Evolutionary conservation across 2,329 filamentous ascomycete genomes (phyloP), one percentile per base, ranked within the genome.

Genomic region (Phaeosphaeria sp.): DNA sequence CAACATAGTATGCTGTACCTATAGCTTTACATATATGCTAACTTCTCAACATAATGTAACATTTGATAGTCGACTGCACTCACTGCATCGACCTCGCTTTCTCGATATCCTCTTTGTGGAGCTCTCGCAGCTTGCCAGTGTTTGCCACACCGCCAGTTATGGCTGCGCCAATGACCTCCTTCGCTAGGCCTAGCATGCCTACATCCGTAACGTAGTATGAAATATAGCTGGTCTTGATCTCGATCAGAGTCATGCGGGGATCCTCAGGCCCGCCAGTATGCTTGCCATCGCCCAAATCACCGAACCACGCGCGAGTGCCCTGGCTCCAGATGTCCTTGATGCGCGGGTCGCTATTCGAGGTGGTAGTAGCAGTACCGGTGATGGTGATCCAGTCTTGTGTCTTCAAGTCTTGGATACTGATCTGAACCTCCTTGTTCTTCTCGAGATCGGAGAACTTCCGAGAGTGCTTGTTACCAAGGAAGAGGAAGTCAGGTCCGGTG

Each of bases 51-150:
- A 36, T 5, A 6, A 20, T 33, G 25, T 33, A 11, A 49, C 36
- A 3, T 6, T 33, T 23, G 27, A 49, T 9, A 36, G 21, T 30
- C 17, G 21, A 52, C n/a, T 20, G 30, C 49, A 60, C 58, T 64
- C 54, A 68, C 59, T 62, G 55, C 63, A 64, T 62, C 5, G 46
- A 57, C 58, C 71, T 66, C n/a, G 72, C 57, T 77, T 75, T 54
- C 58, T 83, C 77, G 7, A 84, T 56, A 62, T 85, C 83, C 33
- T 73, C 74, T 67, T 82, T 78, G 69, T 84, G 84, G 55, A 85
- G 59, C 48, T 80, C 75, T 69, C 80, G 77, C 50, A 85, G 64
- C 22, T 73, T 67, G 1, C 78, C 78, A 1, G 76, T 79, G 48
- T 78, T 69, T 15, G 78, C 78, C 23, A 80, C 74, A 39, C 72